A percentile compares a stretch with the other conserved stretches of the same genome.
phyloP scores from a whole-genome alignment of 768 basidiomycete genomes.

The Calocera cornea region DNA sequence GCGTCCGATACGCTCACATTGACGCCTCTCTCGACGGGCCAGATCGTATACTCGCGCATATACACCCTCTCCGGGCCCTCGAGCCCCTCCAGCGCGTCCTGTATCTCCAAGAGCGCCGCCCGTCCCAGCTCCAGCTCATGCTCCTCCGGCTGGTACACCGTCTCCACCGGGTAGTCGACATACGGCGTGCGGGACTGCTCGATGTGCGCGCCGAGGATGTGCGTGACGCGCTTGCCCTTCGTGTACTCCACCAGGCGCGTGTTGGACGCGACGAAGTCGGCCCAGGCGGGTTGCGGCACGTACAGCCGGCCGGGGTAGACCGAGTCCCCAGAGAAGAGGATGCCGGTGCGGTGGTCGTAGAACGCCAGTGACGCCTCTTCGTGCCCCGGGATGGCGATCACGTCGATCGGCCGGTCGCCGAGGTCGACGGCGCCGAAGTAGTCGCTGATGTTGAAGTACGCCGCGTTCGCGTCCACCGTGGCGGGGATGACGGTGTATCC shows the following conservation, averaged over 20 bases:
- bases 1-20: background rate
- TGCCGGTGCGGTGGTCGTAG: background rate
- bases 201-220: background rate
- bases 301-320: background rate
- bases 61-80: background rate
- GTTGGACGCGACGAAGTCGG: background rate
- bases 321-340: slow-evolving; percentile 1
- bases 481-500: background rate
- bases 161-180: background rate
- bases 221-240: background rate
- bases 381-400: background rate
- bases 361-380: background rate
- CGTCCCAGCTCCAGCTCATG: background rate
- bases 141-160: background rate
- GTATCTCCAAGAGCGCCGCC: background rate
- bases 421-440: background rate
- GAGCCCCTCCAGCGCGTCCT: background rate
- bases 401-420: background rate
- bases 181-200: slow-evolving; percentile 1
- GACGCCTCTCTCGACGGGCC: background rate
- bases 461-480: background rate
- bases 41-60: background rate
- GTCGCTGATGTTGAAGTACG: slow-evolving; percentile 1
- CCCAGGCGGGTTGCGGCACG: background rate
- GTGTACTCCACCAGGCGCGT: background rate